Evolutionary conservation across 768 basidiomycete genomes (phyloP).

Genomic region (Coprinellus micaceus): DNA sequence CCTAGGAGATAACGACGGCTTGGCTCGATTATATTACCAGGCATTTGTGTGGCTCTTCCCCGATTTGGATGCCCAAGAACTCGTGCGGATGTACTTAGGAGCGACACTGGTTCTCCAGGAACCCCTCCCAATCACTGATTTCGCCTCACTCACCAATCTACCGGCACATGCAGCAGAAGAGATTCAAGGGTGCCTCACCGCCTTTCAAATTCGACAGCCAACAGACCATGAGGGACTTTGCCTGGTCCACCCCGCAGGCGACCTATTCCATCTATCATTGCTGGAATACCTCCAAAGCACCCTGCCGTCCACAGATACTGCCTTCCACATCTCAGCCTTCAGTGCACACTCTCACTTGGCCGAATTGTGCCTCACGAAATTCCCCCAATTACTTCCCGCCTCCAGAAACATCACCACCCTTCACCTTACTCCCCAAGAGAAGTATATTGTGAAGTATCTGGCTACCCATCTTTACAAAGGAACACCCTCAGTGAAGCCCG

Average conservation of each 20-base stretch:
- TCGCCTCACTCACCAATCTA: not conserved
- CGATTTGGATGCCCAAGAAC: not conserved
- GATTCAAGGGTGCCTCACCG: not conserved
- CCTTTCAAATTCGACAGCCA: not conserved
- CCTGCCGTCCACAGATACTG: no score
- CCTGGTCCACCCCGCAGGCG: not conserved
- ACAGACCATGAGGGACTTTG: no score
- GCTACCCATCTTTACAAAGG: no score
- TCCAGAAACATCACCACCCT: no score
- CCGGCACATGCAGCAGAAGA: not conserved
- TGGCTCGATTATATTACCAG: not conserved
- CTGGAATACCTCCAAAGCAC: not conserved
- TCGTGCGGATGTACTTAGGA: not conserved
- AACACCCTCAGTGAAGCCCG: no score
- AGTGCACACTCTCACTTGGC: not conserved
- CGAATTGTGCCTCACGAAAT: no score
- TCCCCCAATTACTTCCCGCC: no score
- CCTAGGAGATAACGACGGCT: not conserved
- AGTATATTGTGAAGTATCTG: no score
- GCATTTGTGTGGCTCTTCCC: not conserved
- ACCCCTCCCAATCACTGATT: not conserved
- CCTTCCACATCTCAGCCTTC: not conserved
- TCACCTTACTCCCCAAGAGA: no score
- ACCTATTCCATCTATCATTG: not conserved
- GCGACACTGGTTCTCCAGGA: not conserved